Evolutionary conservation across 441 rosid species (phyloP), one percentile per base, ranked within the genome.

Genomic region (Omphalea diandra): DNA sequence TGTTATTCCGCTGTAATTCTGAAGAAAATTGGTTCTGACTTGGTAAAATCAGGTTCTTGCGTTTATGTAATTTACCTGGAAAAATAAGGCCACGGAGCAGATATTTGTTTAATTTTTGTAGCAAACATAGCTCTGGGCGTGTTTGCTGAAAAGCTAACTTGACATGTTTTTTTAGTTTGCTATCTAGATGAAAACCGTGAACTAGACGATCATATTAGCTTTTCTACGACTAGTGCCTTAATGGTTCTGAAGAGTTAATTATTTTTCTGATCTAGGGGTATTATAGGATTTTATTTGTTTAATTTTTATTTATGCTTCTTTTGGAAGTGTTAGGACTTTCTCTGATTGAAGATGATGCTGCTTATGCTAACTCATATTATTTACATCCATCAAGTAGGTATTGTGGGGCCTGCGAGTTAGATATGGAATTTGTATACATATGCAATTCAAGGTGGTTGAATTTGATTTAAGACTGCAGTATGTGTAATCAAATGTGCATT

Each of bases 401-500:
- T 12, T 32, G 2, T 31, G 10, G 38, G 17, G 49, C 65, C 57
- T 69, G 40, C 29, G n/a, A 52, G 24, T 38, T 59, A 56, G 57
- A 58, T 31, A n/a, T 47, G 49, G 18, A 44, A 59, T 32, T 40
- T 35, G 40, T 14, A 43, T 17, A 18, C 33, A 41, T 12, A 22
- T 35, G 18, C 27, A n/a, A 35, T 10, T 56, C 5, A 3, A 27
- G 26, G 40, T 43, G 56, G 27, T 33, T 41, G 62, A 54, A 5
- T 41, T 55, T 68, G 24, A 12, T 50, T 22, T 46, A 15, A 20
- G 41, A 36, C 62, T 59, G 17, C 66, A 7, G 66, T n/a, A 11
- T 61, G 27, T 52, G 67, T 2, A 50, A 50, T 38, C 53, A 14
- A n/a, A 29, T 63, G 7, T 43, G 63, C 63, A 56, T 64, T 26